Percentiles rank a stretch among this genome's conserved stretches.
These are phyloP conservation scores for Marchantia polymorpha DNA, from an alignment of 225 moss, liverwort and hornwort genomes.

Conservation along the genomic window DNA sequence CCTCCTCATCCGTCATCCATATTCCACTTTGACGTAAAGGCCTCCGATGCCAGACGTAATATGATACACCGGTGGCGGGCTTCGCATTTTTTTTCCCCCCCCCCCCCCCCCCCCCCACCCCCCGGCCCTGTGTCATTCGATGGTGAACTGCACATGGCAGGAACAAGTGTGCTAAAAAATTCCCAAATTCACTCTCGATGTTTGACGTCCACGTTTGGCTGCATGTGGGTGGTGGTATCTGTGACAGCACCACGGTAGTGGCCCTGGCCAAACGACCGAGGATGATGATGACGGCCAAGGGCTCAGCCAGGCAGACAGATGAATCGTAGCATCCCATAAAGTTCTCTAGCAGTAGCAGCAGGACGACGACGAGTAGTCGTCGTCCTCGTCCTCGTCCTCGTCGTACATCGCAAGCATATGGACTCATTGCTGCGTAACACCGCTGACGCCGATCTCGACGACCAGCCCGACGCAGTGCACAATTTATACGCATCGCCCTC, in stretches of 20 bases:
- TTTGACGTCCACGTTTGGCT: slow-evolving; percentile 11
- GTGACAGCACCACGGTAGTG: slow-evolving; percentile 6
- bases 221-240: slow-evolving; percentile 10
- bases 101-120: too few relatives aligned
- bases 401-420: not conserved
- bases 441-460: not conserved
- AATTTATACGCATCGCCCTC: too few relatives aligned
- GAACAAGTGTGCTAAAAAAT: not conserved
- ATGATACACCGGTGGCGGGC: too few relatives aligned
- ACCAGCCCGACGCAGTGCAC: not conserved
- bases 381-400: too few relatives aligned
- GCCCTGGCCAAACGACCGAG: slow-evolving; percentile 2
- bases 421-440: not conserved
- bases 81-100: too few relatives aligned
- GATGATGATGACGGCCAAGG: slow-evolving; percentile 9
- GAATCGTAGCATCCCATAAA: not conserved
- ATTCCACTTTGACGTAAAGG: too few relatives aligned
- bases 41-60: too few relatives aligned
- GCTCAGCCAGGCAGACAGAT: not conserved
- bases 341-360: not conserved
- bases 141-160: not conserved
- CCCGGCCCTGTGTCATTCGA: too few relatives aligned
- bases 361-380: too few relatives aligned
- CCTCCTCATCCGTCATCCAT: too few relatives aligned
- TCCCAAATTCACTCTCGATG: not conserved